A percentile compares a stretch with the other conserved stretches of the same genome.
phyloP scores from a whole-genome alignment of 1,284 basidiomycete species.

The Rhodotorula sp. region DNA sequence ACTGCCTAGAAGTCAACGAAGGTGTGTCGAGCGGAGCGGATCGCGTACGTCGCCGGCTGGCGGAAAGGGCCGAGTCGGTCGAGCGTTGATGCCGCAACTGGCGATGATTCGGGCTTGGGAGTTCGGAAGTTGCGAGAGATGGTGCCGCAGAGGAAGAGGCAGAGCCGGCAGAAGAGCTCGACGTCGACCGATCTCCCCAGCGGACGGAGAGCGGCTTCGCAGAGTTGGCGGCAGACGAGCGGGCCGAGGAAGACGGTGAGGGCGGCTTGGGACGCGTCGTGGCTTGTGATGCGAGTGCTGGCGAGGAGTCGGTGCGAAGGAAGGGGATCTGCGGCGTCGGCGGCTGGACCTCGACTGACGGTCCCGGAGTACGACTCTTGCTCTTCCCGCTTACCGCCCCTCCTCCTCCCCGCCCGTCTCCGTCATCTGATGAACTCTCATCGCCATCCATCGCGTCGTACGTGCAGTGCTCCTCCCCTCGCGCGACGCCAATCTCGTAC shows the following conservation, averaged over 20 bases:
- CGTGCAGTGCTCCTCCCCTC: no score
- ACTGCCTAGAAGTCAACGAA: no score
- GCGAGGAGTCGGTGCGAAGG: neutral
- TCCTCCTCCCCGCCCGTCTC: no score
- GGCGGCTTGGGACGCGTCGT: neutral
- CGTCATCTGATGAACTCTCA: no score
- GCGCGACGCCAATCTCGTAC: neutral
- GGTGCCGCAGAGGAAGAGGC: neutral
- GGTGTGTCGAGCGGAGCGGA: no score
- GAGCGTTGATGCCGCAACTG: neutral
- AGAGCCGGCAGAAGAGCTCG: neutral
- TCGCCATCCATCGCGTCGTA: no score
- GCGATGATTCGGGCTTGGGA: neutral
- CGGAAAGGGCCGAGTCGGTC: neutral
- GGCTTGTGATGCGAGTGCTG: neutral
- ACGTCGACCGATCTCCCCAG: slow-evolving; percentile 3
- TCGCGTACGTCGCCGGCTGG: no score
- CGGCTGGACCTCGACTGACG: neutral
- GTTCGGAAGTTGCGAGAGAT: neutral
- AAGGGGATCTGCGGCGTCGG: neutral
- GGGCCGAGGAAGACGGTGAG: neutral
- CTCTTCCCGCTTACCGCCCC: neutral
- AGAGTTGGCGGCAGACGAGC: neutral
- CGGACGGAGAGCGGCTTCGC: slow-evolving; percentile 2
- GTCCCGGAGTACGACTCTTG: neutral